Percentiles rank a stretch among this genome's conserved stretches.
Evolutionary conservation across 2,329 filamentous ascomycete species (phyloP).

Genomic region (Mycogone perniciosa): DNA sequence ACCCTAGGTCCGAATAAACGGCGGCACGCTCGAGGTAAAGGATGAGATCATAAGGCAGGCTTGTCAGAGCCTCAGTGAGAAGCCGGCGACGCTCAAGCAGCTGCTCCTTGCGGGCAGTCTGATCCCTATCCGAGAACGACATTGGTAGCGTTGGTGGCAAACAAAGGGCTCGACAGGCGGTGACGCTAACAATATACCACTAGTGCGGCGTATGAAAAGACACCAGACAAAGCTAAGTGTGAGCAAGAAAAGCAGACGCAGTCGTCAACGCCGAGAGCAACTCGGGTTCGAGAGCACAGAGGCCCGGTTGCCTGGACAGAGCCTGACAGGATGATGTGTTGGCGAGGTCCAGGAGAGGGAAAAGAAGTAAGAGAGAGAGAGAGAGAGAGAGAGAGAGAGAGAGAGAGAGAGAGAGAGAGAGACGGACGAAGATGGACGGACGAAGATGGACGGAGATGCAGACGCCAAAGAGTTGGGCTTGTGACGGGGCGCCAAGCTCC

Average conservation of each 20-base stretch:
- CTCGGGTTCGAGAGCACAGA: not conserved
- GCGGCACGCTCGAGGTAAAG: constrained; percentile 64
- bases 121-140: constrained; percentile 27
- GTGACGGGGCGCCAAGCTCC: constrained; percentile 3
- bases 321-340: not conserved
- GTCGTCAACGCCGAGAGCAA: not conserved
- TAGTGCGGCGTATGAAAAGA: not conserved
- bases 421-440: not conserved
- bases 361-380: not conserved
- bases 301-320: not conserved
- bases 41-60: constrained; percentile 54
- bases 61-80: constrained; percentile 49
- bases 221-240: not conserved
- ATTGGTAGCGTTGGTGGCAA: constrained; percentile 10
- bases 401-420: too few species aligned
- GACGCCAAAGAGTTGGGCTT: not conserved
- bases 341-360: not conserved
- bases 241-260: not conserved
- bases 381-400: too few species aligned
- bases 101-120: constrained; percentile 32
- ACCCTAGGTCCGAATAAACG: constrained; percentile 67
- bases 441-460: not conserved
- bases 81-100: constrained; percentile 50
- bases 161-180: not conserved
- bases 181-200: constrained; percentile 1